phyloP scores from a whole-genome alignment of 371 early-diverging fungal genomes.

The Rhizopus stolonifer region DNA sequence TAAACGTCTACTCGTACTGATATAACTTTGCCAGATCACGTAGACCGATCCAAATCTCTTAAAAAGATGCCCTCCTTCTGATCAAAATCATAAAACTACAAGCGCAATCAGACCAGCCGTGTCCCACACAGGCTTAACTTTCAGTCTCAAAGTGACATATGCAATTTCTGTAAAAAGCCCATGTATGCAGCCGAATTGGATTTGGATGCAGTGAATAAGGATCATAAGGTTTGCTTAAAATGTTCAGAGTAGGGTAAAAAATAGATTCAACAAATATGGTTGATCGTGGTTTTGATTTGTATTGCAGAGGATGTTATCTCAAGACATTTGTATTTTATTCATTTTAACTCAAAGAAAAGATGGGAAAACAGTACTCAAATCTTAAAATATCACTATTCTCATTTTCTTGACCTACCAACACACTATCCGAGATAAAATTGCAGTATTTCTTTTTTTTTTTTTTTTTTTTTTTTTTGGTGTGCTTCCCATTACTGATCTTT shows the following conservation, averaged over 20 bases:
- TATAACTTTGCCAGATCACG: too few species aligned
- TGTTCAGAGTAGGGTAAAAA: conserved; percentile 45
- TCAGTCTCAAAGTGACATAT: conserved; percentile 38
- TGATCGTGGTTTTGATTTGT: conserved; percentile 43
- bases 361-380: too few species aligned
- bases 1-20: background rate
- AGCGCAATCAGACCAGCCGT: conserved; percentile 30
- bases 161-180: conserved; percentile 42
- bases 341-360: too few species aligned
- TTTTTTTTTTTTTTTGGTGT: too few species aligned
- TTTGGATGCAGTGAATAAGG: conserved; percentile 49
- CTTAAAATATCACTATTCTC: too few species aligned
- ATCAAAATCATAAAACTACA: conserved; percentile 1
- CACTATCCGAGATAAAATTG: too few species aligned
- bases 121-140: conserved; percentile 44
- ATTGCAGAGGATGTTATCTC: conserved; percentile 48
- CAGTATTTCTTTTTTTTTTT: too few species aligned
- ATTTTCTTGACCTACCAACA: too few species aligned
- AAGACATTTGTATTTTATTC: conserved; percentile 44
- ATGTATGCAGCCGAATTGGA: conserved; percentile 53
- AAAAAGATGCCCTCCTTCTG: background rate
- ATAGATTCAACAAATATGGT: conserved; percentile 52
- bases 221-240: conserved; percentile 46
- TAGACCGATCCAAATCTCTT: too few species aligned
- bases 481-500: too few species aligned